Conservation (phyloP, 139 green algal species). For the Coelastrella sp. region DNA sequence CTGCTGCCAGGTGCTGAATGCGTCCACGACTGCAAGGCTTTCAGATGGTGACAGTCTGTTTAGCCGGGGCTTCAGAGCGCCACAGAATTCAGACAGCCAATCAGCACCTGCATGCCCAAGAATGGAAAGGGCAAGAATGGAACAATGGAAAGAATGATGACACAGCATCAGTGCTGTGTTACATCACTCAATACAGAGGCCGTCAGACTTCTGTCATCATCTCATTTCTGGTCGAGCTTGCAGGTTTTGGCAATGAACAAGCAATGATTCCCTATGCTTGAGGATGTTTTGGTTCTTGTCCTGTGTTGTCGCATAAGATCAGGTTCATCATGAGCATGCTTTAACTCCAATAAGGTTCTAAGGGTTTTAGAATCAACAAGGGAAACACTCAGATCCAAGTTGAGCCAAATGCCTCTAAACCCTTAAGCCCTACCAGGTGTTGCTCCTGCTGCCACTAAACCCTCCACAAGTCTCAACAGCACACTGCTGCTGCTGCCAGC, state of each 20-base stretch:
- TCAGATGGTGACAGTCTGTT: background rate
- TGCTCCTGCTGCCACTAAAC: background rate
- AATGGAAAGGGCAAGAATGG: background rate
- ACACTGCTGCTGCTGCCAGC: background rate
- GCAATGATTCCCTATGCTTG: too few relatives aligned
- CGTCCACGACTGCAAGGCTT: conserved; percentile 15
- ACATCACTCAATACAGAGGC: too few relatives aligned
- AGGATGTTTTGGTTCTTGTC: too few relatives aligned
- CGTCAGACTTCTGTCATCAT: too few relatives aligned
- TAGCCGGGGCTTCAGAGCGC: background rate
- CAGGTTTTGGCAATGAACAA: too few relatives aligned
- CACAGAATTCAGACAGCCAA: conserved; percentile 16
- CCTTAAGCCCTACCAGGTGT: background rate
- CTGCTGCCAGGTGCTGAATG: conserved; percentile 35
- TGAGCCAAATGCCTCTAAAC: too few relatives aligned
- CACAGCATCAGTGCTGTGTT: background rate
- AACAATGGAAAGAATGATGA: background rate
- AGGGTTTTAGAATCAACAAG: too few relatives aligned
- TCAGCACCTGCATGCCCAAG: background rate
- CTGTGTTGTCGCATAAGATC: too few relatives aligned
- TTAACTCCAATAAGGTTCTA: too few relatives aligned
- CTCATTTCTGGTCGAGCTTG: too few relatives aligned
- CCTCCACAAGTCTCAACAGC: conserved; percentile 18
- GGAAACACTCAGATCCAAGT: too few relatives aligned
- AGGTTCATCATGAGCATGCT: too few relatives aligned